Base-by-base conservation (phyloP, 2,329 filamentous ascomycete genomes). In the Trichoderma pleuroti region DNA sequence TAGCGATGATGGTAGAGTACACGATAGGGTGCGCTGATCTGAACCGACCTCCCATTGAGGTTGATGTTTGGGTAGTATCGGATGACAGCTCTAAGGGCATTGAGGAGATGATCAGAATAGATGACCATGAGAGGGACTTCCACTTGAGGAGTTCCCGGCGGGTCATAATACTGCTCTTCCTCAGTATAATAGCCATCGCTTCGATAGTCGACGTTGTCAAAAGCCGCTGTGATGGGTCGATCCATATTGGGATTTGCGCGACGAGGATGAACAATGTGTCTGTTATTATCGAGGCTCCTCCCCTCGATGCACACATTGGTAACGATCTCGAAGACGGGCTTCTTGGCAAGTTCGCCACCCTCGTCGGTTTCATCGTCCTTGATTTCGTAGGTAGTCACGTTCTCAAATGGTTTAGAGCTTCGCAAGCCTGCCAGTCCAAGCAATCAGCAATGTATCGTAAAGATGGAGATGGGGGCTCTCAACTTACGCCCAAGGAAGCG, bases 11-110 rank as follows among this genome's bases (percentile, higher is more conserved):
- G 85, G 57, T 84, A 79, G 16, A 88, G 78, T n/a, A 84, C 77
- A 7, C 77, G 77, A 74, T 86, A 87, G 2, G 86, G 86, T 5
- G 82, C 81, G 21, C 78, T 78, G 72, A 87, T 79, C 30, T 74
- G 76, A 68, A 84, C 77, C n/a, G 70, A 75, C 8, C 81, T 78
- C 52, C 75, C 80, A 0, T 78, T 75, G 62, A 84, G 79, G 54
- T 77, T 78, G 70, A 81, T 78, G 49, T 79, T 78, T 4, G 84
- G 84, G 72, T 86, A 86, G 73, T 86, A 86, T 28, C 77, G 78
- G 8, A 87, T 80, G 6, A 86, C 81, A 14, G 85, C 84, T 32
- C 78, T 79, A 5, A 87, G 78, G 1, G 84, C 84, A 60, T 84
- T 82, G 73, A 83, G 80, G 34, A 88, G 80, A 70, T 84, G 77